Conservation (phyloP, 192 early-diverging fungal genomes). For the Coemansia brasiliensis region DNA sequence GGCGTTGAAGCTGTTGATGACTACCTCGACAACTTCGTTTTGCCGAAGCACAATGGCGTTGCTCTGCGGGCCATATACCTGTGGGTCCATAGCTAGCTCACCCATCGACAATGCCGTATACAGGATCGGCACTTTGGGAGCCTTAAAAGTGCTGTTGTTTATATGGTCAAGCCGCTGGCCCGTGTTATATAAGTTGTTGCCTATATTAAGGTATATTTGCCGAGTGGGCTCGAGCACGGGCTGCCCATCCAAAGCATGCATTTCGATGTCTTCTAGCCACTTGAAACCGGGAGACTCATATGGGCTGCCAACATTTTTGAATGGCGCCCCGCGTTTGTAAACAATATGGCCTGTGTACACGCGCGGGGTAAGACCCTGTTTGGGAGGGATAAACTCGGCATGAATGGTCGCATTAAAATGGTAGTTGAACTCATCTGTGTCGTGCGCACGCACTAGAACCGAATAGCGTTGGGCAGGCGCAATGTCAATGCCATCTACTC, state of each 20-base stretch:
- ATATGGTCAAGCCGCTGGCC: slow-evolving; percentile 73
- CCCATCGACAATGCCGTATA: slow-evolving; percentile 65
- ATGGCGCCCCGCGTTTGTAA: slow-evolving; percentile 60
- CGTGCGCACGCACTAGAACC: slow-evolving; percentile 68
- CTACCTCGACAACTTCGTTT: slow-evolving; percentile 63
- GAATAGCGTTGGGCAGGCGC: slow-evolving; percentile 76
- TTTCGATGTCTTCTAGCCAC: slow-evolving; percentile 49
- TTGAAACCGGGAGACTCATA: background rate
- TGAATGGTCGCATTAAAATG: slow-evolving; percentile 61
- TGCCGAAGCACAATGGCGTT: slow-evolving; percentile 62
- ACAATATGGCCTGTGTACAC: slow-evolving; percentile 58
- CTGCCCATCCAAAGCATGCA: slow-evolving; percentile 47
- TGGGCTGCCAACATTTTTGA: slow-evolving; percentile 25
- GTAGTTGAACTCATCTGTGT: slow-evolving; percentile 64
- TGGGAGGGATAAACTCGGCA: slow-evolving; percentile 47
- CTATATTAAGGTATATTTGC: slow-evolving; percentile 48
- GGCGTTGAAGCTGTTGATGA: slow-evolving; percentile 67
- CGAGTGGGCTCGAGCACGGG: slow-evolving; percentile 56
- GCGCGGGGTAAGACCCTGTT: slow-evolving; percentile 49
- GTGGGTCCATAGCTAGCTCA: slow-evolving; percentile 45
- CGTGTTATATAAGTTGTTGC: slow-evolving; percentile 60
- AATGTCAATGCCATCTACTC: slow-evolving; percentile 58
- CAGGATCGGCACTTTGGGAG: slow-evolving; percentile 64
- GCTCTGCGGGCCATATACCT: slow-evolving; percentile 65
- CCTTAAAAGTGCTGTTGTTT: slow-evolving; percentile 67